Evolutionary conservation across 768 basidiomycete species (phyloP).

Genomic region (Mycena epipterygia): DNA sequence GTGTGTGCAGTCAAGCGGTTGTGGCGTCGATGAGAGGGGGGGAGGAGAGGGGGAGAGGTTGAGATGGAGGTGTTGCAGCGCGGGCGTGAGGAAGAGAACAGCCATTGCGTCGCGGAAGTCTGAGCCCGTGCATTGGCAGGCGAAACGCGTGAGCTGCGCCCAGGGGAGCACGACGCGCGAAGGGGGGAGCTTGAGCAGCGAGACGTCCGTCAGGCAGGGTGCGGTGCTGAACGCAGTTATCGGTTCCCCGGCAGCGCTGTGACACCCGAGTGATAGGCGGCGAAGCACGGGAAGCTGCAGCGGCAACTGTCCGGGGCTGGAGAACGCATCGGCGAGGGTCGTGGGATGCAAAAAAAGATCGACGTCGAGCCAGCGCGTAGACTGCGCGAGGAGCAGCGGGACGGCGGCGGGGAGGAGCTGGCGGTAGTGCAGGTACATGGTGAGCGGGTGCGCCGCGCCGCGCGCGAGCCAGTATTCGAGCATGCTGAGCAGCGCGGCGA

Average conservation of each 20-base stretch:
- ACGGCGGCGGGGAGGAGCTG: background rate
- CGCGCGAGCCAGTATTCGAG: constrained; percentile 10
- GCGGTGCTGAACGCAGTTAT: constrained; percentile 13
- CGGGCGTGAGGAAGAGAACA: background rate
- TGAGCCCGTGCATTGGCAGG: background rate
- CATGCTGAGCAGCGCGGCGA: background rate
- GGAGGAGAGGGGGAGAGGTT: too few relatives aligned
- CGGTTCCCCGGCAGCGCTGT: background rate
- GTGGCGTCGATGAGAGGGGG: background rate
- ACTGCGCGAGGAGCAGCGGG: background rate
- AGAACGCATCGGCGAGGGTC: constrained; percentile 7
- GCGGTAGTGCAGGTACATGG: constrained; percentile 7
- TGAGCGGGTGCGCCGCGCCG: constrained; percentile 14
- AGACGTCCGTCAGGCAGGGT: constrained; percentile 9
- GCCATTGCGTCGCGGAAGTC: background rate
- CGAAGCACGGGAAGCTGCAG: constrained; percentile 6
- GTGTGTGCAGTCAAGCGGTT: background rate
- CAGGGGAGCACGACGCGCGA: constrained; percentile 8
- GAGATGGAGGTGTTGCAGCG: background rate
- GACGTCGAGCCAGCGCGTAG: background rate
- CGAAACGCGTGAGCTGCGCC: constrained; percentile 5
- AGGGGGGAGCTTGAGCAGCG: constrained; percentile 2
- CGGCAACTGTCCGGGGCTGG: background rate
- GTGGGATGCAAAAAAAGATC: constrained; percentile 14
- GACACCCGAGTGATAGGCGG: constrained; percentile 15